phyloP scores from a whole-genome alignment of 1,284 basidiomycete genomes.

The Ganoderma boninense region DNA sequence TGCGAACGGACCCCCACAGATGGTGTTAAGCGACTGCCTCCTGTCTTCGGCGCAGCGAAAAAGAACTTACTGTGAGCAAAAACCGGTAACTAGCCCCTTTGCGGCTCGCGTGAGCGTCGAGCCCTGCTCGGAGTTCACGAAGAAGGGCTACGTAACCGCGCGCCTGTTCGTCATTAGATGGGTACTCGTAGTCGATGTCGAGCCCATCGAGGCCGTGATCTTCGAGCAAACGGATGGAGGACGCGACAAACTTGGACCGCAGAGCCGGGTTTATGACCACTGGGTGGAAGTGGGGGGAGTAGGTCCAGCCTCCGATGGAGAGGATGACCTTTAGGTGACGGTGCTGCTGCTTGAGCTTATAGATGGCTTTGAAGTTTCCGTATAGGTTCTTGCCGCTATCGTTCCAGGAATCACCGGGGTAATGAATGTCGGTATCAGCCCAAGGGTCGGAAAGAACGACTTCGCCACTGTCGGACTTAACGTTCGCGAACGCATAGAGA shows the following conservation, averaged over 20 bases:
- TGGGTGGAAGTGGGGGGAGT: conserved; percentile 82
- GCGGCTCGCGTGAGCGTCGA: conserved; percentile 71
- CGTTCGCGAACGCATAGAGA: conserved; percentile 90
- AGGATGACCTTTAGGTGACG: conserved; percentile 88
- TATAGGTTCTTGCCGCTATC: conserved; percentile 88
- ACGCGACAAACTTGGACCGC: conserved; percentile 81
- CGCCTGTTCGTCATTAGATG: conserved; percentile 74
- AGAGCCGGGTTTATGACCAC: conserved; percentile 70
- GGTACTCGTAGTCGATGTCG: conserved; percentile 90
- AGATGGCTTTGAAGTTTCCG: conserved; percentile 94
- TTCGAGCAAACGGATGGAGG: conserved; percentile 83
- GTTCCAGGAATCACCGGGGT: conserved; percentile 90
- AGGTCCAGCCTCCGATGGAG: conserved; percentile 93
- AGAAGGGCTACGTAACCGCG: conserved; percentile 77
- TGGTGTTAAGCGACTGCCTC: conserved; percentile 11
- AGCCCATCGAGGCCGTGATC: conserved; percentile 73
- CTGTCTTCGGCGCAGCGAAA: conserved; percentile 13
- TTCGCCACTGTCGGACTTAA: conserved; percentile 83
- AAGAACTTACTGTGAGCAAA: conserved; percentile 71
- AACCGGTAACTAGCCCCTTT: conserved; percentile 72
- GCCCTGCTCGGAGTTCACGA: conserved; percentile 69
- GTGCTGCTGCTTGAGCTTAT: conserved; percentile 87
- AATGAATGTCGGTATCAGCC: conserved; percentile 93
- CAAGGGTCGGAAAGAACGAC: conserved; percentile 90
- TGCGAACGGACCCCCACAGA: conserved; percentile 38